Base-by-base conservation (phyloP, 2,329 filamentous ascomycete species). In the Tolypocladium ovalisporum region DNA sequence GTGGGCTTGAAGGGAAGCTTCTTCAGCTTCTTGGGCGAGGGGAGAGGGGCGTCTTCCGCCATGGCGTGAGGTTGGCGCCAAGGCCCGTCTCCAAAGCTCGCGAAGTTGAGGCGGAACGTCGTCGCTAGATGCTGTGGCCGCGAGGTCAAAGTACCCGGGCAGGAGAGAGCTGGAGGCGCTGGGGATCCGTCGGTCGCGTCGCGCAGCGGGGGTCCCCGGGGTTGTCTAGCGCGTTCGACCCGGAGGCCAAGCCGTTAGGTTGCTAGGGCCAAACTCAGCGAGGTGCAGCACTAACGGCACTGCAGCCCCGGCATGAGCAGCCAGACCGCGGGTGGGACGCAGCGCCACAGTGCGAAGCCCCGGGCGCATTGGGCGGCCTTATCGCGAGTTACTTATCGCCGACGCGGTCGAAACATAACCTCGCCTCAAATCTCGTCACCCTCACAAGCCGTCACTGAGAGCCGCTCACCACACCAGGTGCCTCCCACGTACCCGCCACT, bases 1-100 rank as follows among this genome's bases (percentile, higher is more conserved):
- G 77, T 79, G 15, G 76, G 76, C 60, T 80, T 80, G 66, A 80
- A 80, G 0, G 77, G 78, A 1, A 80, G 72, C 59, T 71, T 73
- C 63, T 74, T 74, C 57, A 69, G 70, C 62, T 69, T 73, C 15
- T 60, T 58, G 8, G 63, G 59, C 36, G 65, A 55, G 32, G 67
- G 60, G 19, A 66, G 62, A 27, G 62, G 40, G n/a, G 56, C 54
- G 37, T 62, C 58, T 52, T 73, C 70, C 13, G 66, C 66, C 73
- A 75, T 75, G 52, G 53, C 62, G 54, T 52, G n/a, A 12, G 27
- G 22, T 0, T n/a, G 47, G 29, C 19, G 29, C 10, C 32, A 10
- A 29, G 4, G 47, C 47, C 4, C 6, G 8, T 19, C 29, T 13
- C 6, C 19, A 17, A 17, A 3, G 24, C 6, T 15, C 17, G 24